Percentiles rank a stretch among this genome's conserved stretches.
These are phyloP conservation scores for Pseudogymnoascus sp. DNA, from an alignment of 2,329 filamentous ascomycete species.

Conservation along the genomic window DNA sequence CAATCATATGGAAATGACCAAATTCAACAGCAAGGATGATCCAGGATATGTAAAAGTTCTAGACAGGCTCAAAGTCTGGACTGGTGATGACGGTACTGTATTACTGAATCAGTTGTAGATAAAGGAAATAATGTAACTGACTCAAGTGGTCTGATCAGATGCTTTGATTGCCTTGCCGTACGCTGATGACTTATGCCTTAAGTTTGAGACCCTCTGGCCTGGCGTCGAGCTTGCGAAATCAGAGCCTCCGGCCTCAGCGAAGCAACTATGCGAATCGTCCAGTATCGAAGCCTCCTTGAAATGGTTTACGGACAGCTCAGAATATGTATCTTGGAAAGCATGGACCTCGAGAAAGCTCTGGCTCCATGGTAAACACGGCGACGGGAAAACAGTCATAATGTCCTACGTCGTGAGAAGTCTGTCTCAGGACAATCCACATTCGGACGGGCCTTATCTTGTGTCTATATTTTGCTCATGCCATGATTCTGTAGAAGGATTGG, in stretches of 20 bases:
- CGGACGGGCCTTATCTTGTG: neutral
- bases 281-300: neutral
- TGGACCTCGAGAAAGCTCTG: neutral
- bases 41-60: constrained; percentile 12
- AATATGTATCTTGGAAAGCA: neutral
- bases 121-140: neutral
- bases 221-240: neutral
- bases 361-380: neutral
- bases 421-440: neutral
- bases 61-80: constrained; percentile 11
- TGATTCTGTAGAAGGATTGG: neutral
- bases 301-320: neutral
- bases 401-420: neutral
- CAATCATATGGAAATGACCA: constrained; percentile 31
- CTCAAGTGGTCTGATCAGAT: neutral
- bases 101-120: neutral
- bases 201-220: neutral
- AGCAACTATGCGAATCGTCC: neutral
- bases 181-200: neutral
- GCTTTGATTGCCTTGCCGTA: neutral
- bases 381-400: neutral
- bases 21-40: constrained; percentile 20
- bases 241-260: neutral
- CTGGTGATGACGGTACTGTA: neutral
- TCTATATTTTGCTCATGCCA: neutral